Evolutionary conservation across 2,329 filamentous ascomycete species (phyloP).

Genomic region (Macrophomina pseudophaseolina): DNA sequence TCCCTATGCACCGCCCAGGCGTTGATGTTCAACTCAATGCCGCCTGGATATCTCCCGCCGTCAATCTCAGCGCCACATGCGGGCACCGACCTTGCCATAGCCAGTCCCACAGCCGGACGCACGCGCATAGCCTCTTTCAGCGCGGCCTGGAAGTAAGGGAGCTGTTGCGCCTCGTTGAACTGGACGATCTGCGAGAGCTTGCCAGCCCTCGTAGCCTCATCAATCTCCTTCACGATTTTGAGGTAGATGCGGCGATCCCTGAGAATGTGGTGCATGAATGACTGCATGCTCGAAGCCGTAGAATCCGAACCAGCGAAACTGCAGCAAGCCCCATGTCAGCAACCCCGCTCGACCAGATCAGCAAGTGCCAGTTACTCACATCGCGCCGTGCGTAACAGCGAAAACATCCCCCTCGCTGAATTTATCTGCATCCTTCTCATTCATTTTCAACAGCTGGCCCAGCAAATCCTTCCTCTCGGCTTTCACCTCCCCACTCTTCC

Average conservation of each 20-base stretch:
- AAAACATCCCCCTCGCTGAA: slow-evolving; percentile 20
- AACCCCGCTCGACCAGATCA: not conserved
- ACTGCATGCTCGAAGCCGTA: slow-evolving; percentile 42
- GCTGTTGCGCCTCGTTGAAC: slow-evolving; percentile 30
- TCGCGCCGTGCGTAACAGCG: slow-evolving; percentile 18
- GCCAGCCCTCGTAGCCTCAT: slow-evolving; percentile 10
- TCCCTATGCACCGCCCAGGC: slow-evolving; percentile 52
- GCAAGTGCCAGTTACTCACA: not conserved
- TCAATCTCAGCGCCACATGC: slow-evolving; percentile 42
- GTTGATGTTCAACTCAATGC: slow-evolving; percentile 52
- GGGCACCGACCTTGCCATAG: slow-evolving; percentile 36
- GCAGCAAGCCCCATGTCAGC: not conserved
- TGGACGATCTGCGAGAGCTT: slow-evolving; percentile 32
- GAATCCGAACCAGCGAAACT: slow-evolving; percentile 45
- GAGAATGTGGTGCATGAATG: slow-evolving; percentile 41
- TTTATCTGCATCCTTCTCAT: slow-evolving; percentile 5
- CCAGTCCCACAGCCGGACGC: slow-evolving; percentile 42
- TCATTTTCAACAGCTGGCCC: slow-evolving; percentile 14
- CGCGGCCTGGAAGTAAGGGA: slow-evolving; percentile 41
- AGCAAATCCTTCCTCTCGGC: slow-evolving; percentile 8
- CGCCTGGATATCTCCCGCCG: slow-evolving; percentile 39
- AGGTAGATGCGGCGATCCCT: slow-evolving; percentile 43
- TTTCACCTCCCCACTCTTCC: not conserved
- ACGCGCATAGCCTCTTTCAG: slow-evolving; percentile 47
- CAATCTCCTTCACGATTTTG: slow-evolving; percentile 35